Evolutionary conservation across 1,284 basidiomycete genomes (phyloP), one percentile per base, ranked within the genome.

Genomic region (Cryptococcus sp.): DNA sequence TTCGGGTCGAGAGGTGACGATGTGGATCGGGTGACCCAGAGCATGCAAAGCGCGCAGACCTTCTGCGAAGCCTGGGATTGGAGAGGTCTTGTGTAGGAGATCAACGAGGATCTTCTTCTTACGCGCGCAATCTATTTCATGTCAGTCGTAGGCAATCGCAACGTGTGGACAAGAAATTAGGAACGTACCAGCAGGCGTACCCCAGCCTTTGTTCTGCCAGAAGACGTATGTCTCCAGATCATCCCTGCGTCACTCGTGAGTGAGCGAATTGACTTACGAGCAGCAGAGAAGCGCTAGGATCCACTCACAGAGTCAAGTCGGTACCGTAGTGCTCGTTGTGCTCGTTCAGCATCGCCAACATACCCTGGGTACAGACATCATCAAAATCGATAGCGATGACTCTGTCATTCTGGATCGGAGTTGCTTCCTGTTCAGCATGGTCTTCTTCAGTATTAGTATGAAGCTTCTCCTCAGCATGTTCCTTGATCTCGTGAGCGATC

Each of bases 381-480:
- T 74, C 74, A 50, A 73, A 70, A 49, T 76, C 74, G 38, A 76
- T 58, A 2, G 67, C 71, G 27, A 76, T 72, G 42, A 76, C 62
- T 15, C 73, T 45, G 10, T 44, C 50, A 40, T 71, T 71, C 47
- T 60, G 16, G 8, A 53, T 49, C 25, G 52, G 22, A 6, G 17
- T 3, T 11, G 7, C 8, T 5, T 40, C 47, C 19, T 23, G 23
- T 11, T n/a, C 23, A 31, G 22, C 15, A 48, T 4, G 20, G n/a
- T 31, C 13, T 23, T 45, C 42, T 16, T 13, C 16, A 47, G 31
- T 31, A 35, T 48, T 35, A 7, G 6, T 35, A 25, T 50, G 2
- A 27, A 15, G 19, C n/a, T 27, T 35, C 17, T 23, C 44, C 13
- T 11, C 52, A n/a, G 38, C 53, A 39, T 40, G 4, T 22, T 54